A percentile compares a stretch with the other conserved stretches of the same genome.
phyloP scores from a whole-genome alignment of 140 eudicot genomes.

The Cichorium intybus region DNA sequence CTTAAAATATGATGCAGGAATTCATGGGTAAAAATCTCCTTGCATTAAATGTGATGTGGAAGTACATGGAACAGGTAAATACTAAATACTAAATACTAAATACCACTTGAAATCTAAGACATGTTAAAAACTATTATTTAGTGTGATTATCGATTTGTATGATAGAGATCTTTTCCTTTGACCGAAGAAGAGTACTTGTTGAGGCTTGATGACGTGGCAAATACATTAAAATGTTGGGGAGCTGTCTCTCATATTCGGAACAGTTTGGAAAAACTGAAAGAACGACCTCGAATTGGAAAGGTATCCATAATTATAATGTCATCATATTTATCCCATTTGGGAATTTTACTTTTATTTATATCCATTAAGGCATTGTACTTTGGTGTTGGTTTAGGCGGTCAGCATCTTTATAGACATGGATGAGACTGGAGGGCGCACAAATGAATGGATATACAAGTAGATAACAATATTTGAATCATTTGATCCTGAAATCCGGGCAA shows the following conservation, averaged over 20 bases:
- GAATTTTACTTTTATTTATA: too few relatives aligned
- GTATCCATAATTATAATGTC: too few relatives aligned
- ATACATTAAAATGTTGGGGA: constrained; percentile 93
- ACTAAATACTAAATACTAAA: too few relatives aligned
- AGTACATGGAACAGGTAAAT: constrained; percentile 91
- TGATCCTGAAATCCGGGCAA: constrained; percentile 9
- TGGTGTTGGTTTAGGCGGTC: constrained; percentile 62
- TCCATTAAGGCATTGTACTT: neutral
- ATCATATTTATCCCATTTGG: too few relatives aligned
- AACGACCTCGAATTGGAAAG: constrained; percentile 98
- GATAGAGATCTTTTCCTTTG: constrained; percentile 90
- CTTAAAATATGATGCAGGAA: constrained; percentile 55
- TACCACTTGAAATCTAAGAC: too few relatives aligned
- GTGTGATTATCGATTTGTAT: too few relatives aligned
- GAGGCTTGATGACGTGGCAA: constrained; percentile 99
- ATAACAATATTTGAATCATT: constrained; percentile 14
- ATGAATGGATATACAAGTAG: constrained; percentile 98
- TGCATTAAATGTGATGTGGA: constrained; percentile 99
- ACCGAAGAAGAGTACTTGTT: constrained; percentile 94
- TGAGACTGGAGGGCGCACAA: constrained; percentile 94
- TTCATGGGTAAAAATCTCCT: constrained; percentile 99
- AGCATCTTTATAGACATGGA: constrained; percentile 99
- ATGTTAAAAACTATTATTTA: neutral
- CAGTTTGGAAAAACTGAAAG: constrained; percentile 74
- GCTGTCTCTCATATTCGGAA: constrained; percentile 95